These are phyloP conservation scores for Candida methanosorbosa DNA, from an alignment of 805 yeast species.

Conservation along the genomic window DNA sequence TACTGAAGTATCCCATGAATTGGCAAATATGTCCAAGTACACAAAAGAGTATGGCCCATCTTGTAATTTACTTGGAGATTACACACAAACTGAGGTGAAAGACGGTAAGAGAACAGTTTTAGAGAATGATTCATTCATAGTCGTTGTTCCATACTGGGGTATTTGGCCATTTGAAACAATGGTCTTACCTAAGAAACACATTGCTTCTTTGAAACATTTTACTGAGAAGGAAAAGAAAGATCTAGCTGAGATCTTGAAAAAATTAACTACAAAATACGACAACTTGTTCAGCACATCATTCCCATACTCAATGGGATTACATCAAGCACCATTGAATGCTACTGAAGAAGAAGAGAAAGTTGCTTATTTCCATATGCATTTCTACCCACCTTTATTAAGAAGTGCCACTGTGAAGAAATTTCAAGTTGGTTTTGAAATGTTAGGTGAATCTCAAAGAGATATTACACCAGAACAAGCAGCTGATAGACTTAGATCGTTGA, in stretches of 20 bases:
- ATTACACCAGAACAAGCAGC: constrained; percentile 65
- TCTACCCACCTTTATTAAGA: constrained; percentile 69
- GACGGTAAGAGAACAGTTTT: constrained; percentile 45
- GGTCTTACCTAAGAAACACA: constrained; percentile 47
- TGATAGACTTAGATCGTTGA: constrained; percentile 36
- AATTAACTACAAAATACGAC: constrained; percentile 57
- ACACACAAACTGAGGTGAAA: constrained; percentile 44
- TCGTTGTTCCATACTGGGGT: constrained; percentile 76
- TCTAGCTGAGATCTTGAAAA: constrained; percentile 45
- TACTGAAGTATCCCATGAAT: constrained; percentile 55
- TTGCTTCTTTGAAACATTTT: constrained; percentile 41
- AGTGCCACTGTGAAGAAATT: constrained; percentile 71
- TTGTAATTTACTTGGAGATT: constrained; percentile 52
- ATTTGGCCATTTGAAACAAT: constrained; percentile 75
- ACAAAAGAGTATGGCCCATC: constrained; percentile 29
- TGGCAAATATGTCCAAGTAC: constrained; percentile 42
- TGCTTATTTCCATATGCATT: constrained; percentile 65
- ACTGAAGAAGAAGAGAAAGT: constrained; percentile 32
- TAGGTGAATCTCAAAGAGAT: constrained; percentile 65
- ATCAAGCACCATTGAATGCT: constrained; percentile 57
- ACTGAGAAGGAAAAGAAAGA: constrained; percentile 38
- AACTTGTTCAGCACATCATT: constrained; percentile 60
- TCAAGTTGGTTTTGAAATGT: constrained; percentile 61
- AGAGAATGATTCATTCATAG: constrained; percentile 55
- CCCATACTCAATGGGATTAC: constrained; percentile 79